phyloP scores from a whole-genome alignment of 768 basidiomycete species.

The Lactarius trivialis region DNA sequence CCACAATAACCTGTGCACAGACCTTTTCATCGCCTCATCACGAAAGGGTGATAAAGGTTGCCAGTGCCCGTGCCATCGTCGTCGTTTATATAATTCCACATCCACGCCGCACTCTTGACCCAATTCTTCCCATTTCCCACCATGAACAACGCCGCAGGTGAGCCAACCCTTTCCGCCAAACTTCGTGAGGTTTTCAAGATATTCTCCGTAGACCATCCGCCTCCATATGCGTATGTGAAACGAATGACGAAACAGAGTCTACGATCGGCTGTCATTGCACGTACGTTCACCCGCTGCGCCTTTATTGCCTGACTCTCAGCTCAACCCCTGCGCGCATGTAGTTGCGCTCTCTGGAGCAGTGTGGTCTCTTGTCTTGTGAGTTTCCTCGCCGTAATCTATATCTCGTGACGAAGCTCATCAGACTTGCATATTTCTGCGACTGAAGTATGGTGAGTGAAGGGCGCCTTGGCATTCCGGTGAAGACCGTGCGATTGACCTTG shows the following conservation, averaged over 20 bases:
- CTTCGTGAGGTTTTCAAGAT: not conserved
- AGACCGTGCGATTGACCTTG: not conserved
- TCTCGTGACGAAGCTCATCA: not conserved
- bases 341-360: slow-evolving; percentile 43
- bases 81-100: not conserved
- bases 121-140: not conserved
- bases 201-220: slow-evolving; percentile 31
- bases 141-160: slow-evolving; percentile 10
- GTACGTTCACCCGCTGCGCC: slow-evolving; percentile 21
- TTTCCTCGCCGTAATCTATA: slow-evolving; percentile 26
- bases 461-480: not conserved
- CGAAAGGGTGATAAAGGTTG: not conserved
- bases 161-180: not conserved
- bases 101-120: not conserved
- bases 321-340: slow-evolving; percentile 19
- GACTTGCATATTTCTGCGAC: slow-evolving; percentile 30
- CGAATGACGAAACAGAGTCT: slow-evolving; percentile 51
- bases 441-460: slow-evolving; percentile 12
- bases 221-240: slow-evolving; percentile 53
- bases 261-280: slow-evolving; percentile 51
- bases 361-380: slow-evolving; percentile 63
- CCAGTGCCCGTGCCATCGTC: not conserved
- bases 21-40: not conserved
- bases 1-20: not conserved
- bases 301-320: not conserved